Percentiles rank a stretch among this genome's conserved stretches.
phyloP scores from a whole-genome alignment of 2,329 filamentous ascomycete species.

The Scleromitrula shiraiana region DNA sequence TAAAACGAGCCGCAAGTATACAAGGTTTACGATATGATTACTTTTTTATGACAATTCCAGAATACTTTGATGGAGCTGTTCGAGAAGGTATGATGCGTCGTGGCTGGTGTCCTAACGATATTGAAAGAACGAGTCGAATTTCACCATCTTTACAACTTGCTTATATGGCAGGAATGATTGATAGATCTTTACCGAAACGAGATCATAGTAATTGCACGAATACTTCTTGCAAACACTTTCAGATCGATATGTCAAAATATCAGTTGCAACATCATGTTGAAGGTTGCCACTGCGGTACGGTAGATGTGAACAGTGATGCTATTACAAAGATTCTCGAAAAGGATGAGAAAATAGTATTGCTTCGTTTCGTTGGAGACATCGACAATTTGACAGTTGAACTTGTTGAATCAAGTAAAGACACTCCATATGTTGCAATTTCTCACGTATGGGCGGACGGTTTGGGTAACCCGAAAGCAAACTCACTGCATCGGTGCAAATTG shows the following conservation, averaged over 20 bases:
- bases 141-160: slow-evolving; percentile 18
- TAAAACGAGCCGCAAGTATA: slow-evolving; percentile 5
- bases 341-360: slow-evolving; percentile 12
- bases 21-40: neutral
- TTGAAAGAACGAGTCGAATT: slow-evolving; percentile 13
- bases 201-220: slow-evolving; percentile 26
- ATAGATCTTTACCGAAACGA: slow-evolving; percentile 20
- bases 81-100: slow-evolving; percentile 24
- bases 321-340: slow-evolving; percentile 16
- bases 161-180: slow-evolving; percentile 21
- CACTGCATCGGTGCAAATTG: slow-evolving; percentile 21
- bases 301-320: slow-evolving; percentile 3
- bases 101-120: slow-evolving; percentile 31
- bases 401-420: slow-evolving; percentile 20
- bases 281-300: slow-evolving; percentile 20
- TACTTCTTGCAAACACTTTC: slow-evolving; percentile 25
- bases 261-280: slow-evolving; percentile 19
- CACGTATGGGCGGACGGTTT: slow-evolving; percentile 32
- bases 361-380: slow-evolving; percentile 13
- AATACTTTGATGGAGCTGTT: slow-evolving; percentile 14
- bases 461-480: slow-evolving; percentile 28
- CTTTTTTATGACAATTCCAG: neutral
- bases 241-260: slow-evolving; percentile 28
- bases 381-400: slow-evolving; percentile 17
- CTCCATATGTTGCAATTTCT: neutral